Base-by-base conservation (phyloP, 305 asterid species). In the Rubia balearica region DNA sequence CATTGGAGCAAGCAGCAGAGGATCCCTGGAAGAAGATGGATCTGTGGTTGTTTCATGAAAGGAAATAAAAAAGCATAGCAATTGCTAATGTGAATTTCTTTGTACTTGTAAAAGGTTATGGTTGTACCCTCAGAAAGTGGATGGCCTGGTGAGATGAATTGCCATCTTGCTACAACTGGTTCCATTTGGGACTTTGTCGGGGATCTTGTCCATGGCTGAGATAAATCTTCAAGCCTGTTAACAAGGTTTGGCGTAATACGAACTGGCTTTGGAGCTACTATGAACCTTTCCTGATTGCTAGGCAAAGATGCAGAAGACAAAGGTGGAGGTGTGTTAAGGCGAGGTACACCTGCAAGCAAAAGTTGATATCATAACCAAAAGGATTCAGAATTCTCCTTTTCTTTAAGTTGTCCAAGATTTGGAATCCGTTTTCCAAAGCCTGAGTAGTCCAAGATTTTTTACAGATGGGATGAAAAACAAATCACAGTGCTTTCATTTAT, bases 151-250 rank as follows among this genome's bases (percentile, higher is more conserved):
- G 91, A 77, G 79, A 83, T 70, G 79, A 94, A 91, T 73, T 83
- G 85, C 99, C 99, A 94, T 65, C 97, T 88, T 68, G 95, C 90
- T 73, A 85, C 69, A 75, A 91, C 82, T 69, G 97, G 98, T 76
- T 91, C 99, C 89, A 87, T 84, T 82, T 87, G 79, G 56, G 97
- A 87, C 85, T 94, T 94, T 64, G 99, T 94, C n/a, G 98, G 99
- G n/a, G 98, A 94, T 53, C 99, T 90, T 65, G 99, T 94, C 99
- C 99, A 95, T 69, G 99, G 99, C 83, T 83, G 98, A 76, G 97
- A 83, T 76, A 91, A 81, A 79, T 95, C 99, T 73, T 95, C 99
- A 62, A 91, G 80, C 59, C 84, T 90, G 84, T 87, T 93, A 73
- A 83, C 88, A 69, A 85, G 78, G 80, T 90, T 85, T 12, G 97